A percentile compares a stretch with the other conserved stretches of the same genome.
Conservation (phyloP, 768 basidiomycete genomes). For the Zangia roseola region DNA sequence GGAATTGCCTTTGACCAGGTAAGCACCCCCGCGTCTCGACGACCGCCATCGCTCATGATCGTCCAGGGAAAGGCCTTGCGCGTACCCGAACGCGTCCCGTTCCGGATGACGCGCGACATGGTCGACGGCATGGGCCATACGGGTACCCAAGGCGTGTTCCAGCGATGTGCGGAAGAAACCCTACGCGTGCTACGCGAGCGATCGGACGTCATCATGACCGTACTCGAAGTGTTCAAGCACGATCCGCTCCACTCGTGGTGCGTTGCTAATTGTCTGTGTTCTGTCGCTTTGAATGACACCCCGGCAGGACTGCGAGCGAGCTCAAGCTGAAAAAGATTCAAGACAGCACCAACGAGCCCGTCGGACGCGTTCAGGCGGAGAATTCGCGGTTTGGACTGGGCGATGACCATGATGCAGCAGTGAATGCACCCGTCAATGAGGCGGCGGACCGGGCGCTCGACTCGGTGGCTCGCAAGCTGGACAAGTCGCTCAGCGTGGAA, state of each 20-base stretch:
- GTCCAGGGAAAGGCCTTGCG: conserved; percentile 74
- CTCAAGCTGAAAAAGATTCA: conserved; percentile 69
- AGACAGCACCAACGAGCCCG: conserved; percentile 33
- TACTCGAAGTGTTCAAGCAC: conserved; percentile 95
- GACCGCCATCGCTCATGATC: background rate
- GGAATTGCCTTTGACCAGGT: conserved; percentile 97
- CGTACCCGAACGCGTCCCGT: conserved; percentile 88
- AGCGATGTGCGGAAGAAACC: conserved; percentile 93
- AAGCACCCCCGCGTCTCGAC: background rate
- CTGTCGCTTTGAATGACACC: no score
- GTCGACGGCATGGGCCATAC: conserved; percentile 91
- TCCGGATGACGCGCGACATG: conserved; percentile 91
- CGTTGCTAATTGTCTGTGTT: no score
- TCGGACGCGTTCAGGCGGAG: conserved; percentile 22
- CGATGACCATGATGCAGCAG: conserved; percentile 63
- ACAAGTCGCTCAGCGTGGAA: conserved; percentile 83
- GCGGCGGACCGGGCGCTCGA: conserved; percentile 87
- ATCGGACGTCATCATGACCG: conserved; percentile 87
- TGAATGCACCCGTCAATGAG: conserved; percentile 70
- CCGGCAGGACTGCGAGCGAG: conserved; percentile 71
- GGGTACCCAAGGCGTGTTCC: conserved; percentile 92
- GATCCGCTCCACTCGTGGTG: conserved; percentile 96
- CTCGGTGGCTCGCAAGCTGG: conserved; percentile 78
- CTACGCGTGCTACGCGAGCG: conserved; percentile 84
- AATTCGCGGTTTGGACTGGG: conserved; percentile 44